Evolutionary conservation across 176 grass and related monocot genomes (phyloP).

Genomic region (Cenchrus purpureus): DNA sequence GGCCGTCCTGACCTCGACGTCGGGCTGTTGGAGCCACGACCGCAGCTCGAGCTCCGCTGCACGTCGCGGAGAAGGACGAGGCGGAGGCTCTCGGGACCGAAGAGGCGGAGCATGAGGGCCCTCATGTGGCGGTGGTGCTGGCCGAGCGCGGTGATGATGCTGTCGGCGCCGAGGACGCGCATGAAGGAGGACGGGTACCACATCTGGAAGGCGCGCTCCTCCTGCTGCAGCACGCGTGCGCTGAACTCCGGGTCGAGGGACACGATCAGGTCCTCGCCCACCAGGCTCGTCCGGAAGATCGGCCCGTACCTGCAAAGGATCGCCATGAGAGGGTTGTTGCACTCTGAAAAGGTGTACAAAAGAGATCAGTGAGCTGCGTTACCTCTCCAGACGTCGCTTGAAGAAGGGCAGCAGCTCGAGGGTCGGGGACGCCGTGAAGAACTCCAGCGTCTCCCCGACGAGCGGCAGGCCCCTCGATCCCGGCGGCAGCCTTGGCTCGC

Average conservation of each 20-base stretch:
- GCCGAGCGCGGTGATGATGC: constrained; percentile 39
- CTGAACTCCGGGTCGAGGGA: constrained; percentile 45
- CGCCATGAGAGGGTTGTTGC: not conserved
- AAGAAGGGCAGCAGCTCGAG: constrained; percentile 57
- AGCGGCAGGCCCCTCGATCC: constrained; percentile 58
- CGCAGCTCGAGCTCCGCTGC: constrained; percentile 34
- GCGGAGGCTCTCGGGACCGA: constrained; percentile 50
- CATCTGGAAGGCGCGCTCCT: constrained; percentile 58
- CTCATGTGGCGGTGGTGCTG: constrained; percentile 57
- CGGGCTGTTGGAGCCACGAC: constrained; percentile 38
- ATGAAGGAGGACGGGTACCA: constrained; percentile 62
- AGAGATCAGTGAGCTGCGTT: no score
- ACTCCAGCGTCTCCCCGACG: constrained; percentile 48
- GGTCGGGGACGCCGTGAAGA: constrained; percentile 49
- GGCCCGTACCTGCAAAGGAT: constrained; percentile 49
- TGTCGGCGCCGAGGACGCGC: constrained; percentile 50
- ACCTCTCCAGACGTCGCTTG: constrained; percentile 51
- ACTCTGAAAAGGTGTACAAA: no score
- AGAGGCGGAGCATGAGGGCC: constrained; percentile 45
- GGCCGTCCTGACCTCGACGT: constrained; percentile 52
- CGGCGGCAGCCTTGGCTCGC: constrained; percentile 40
- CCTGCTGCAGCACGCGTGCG: constrained; percentile 48
- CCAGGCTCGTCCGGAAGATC: constrained; percentile 53
- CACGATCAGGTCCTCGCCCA: constrained; percentile 48
- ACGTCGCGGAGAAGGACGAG: constrained; percentile 39